Evolutionary conservation across 305 asterid genomes (phyloP).

Genomic region (Rubia tinctorum): DNA sequence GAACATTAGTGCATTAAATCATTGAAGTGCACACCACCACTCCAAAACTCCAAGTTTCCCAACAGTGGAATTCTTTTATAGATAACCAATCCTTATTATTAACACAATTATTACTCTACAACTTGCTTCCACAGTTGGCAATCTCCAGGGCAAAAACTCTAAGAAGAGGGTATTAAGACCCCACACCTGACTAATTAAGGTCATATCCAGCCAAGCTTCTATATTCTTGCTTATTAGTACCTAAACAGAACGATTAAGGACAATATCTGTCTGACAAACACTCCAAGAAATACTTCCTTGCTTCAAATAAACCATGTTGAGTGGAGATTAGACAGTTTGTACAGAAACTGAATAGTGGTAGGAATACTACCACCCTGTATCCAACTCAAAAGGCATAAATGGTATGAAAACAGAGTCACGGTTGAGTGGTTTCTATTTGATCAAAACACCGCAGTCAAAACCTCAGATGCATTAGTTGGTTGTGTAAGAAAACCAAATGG

Average conservation of each 20-base stretch:
- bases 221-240: not conserved
- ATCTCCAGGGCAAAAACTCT: conserved; percentile 6
- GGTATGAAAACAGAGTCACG: conserved; percentile 4
- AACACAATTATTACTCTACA: not conserved
- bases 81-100: not conserved
- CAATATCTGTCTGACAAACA: not conserved
- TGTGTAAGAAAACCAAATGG: not conserved
- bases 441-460: not conserved
- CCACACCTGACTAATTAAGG: not conserved
- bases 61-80: not conserved
- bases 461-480: not conserved
- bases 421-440: not conserved
- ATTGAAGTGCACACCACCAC: not conserved
- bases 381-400: not conserved
- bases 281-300: not conserved
- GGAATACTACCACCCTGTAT: not conserved
- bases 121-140: not conserved
- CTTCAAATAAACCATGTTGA: not conserved
- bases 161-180: not conserved
- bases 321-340: not conserved
- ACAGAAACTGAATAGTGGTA: not conserved
- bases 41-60: not conserved
- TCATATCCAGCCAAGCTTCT: conserved; percentile 1
- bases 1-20: conserved; percentile 3
- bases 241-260: not conserved